phyloP scores from a whole-genome alignment of 2,329 filamentous ascomycete species.

The Pseudocercospora macadamiae region DNA sequence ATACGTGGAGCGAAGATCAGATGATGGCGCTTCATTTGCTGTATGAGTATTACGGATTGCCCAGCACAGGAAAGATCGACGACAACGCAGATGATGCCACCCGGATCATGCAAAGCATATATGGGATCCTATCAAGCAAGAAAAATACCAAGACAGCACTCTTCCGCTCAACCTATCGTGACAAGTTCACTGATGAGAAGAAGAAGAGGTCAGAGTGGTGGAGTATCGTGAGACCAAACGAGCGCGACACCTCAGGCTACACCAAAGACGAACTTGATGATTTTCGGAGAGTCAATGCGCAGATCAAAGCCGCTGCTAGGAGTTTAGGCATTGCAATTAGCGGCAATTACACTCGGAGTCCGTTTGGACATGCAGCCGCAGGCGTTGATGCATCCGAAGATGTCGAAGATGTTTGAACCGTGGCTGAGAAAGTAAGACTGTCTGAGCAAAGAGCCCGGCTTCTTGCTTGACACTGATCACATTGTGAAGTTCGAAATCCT shows the following conservation, averaged over 20 bases:
- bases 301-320: background rate
- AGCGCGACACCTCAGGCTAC: background rate
- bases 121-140: background rate
- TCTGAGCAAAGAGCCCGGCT: background rate
- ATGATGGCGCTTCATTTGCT: background rate
- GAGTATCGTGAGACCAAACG: background rate
- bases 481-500: constrained; percentile 28
- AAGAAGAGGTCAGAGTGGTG: background rate
- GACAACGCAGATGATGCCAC: background rate
- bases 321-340: background rate
- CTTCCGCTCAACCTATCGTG: background rate
- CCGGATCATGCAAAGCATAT: background rate
- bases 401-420: constrained; percentile 36
- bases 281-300: background rate
- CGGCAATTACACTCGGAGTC: background rate
- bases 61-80: background rate
- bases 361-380: background rate
- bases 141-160: background rate
- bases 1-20: background rate
- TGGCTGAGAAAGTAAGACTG: constrained; percentile 36
- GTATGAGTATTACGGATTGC: background rate
- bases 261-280: background rate
- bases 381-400: no score
- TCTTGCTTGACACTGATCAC: background rate
- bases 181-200: background rate